Evolutionary conservation across 805 yeast species (phyloP).

Genomic region (Lachancea meyersii): DNA sequence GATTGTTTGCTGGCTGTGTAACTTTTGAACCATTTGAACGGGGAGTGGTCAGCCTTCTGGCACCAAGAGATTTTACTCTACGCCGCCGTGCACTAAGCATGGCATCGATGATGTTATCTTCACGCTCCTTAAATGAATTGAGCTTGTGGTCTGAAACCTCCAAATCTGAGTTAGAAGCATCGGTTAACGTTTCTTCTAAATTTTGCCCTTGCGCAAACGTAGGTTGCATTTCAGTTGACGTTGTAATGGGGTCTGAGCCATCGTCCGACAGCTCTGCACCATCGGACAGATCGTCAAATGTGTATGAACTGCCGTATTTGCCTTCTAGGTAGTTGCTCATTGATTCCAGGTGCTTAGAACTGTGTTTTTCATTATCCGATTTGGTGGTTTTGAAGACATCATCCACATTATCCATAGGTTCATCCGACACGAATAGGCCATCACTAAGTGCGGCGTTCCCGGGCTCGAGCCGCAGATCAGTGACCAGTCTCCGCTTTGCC

Average conservation of each 20-base stretch:
- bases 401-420: conserved; percentile 7
- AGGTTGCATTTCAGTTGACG: background rate
- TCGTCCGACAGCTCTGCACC: background rate
- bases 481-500: conserved; percentile 18
- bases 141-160: background rate
- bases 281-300: conserved; percentile 4
- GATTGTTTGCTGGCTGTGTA: background rate
- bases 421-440: conserved; percentile 22
- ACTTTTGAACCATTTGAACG: background rate
- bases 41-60: background rate
- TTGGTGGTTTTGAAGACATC: background rate
- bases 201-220: background rate
- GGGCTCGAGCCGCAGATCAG: background rate
- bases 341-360: background rate
- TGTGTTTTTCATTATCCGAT: conserved; percentile 2
- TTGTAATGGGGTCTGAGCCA: background rate
- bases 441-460: conserved; percentile 13
- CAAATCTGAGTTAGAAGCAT: background rate
- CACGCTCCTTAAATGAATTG: conserved; percentile 9
- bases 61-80: background rate
- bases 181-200: background rate
- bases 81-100: conserved; percentile 12
- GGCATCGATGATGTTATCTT: conserved; percentile 11
- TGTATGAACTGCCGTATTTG: conserved; percentile 4
- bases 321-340: conserved; percentile 4